phyloP scores from a whole-genome alignment of 768 basidiomycete species.

The Pleurotus citrinopileatus region DNA sequence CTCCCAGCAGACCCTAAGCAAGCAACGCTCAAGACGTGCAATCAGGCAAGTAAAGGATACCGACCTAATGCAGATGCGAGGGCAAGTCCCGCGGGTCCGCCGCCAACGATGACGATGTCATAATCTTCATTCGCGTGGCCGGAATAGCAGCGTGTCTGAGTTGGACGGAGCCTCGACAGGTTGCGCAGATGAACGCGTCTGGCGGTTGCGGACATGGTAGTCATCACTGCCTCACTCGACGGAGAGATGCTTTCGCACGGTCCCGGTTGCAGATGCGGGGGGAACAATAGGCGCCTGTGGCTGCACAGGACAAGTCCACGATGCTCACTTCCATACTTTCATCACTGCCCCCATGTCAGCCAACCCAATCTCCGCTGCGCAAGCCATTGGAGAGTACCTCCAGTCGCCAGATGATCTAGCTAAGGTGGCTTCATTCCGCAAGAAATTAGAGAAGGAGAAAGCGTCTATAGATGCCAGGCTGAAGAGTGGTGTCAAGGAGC shows the following conservation, averaged over 20 bases:
- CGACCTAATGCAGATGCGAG: conserved; percentile 84
- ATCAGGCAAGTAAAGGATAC: conserved; percentile 16
- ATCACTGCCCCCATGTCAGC: conserved; percentile 36
- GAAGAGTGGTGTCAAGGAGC: conserved; percentile 88
- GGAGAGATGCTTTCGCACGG: not conserved
- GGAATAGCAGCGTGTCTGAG: not conserved
- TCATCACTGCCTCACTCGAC: no score
- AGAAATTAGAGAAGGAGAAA: conserved; percentile 96
- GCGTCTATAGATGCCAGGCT: conserved; percentile 89
- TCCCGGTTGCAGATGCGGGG: no score
- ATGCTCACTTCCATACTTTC: conserved; percentile 4
- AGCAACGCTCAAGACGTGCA: conserved; percentile 1
- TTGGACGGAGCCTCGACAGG: conserved; percentile 8
- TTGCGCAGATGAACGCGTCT: not conserved
- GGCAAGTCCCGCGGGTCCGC: conserved; percentile 89
- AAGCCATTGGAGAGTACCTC: conserved; percentile 85
- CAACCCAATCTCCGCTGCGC: conserved; percentile 70
- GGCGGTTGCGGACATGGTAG: not conserved
- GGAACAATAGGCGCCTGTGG: no score
- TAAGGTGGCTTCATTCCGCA: conserved; percentile 85
- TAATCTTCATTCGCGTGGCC: conserved; percentile 41
- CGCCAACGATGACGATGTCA: conserved; percentile 94
- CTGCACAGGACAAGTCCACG: not conserved
- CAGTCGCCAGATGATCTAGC: conserved; percentile 92
- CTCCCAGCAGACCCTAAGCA: conserved; percentile 48